These are phyloP conservation scores for Anethum foeniculum DNA, from an alignment of 140 eudicot genomes.

Conservation along the genomic window DNA sequence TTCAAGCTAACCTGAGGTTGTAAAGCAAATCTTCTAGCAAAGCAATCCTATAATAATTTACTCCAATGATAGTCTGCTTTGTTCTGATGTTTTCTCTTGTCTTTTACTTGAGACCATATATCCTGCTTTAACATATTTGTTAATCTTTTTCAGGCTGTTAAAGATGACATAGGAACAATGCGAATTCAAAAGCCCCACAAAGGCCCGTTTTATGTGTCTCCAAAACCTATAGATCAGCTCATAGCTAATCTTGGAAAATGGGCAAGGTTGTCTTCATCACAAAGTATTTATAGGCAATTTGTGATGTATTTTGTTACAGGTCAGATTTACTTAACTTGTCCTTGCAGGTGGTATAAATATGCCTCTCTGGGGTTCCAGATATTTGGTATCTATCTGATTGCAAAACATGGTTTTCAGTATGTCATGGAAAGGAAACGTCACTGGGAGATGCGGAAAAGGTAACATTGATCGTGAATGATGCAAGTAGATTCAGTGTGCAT, in stretches of 20 bases:
- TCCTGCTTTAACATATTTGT: not conserved
- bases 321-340: slow-evolving; percentile 1
- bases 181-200: slow-evolving; percentile 86
- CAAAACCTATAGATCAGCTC: slow-evolving; percentile 80
- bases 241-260: slow-evolving; percentile 91
- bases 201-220: slow-evolving; percentile 98
- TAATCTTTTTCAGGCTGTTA: slow-evolving; percentile 60
- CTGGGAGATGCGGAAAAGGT: slow-evolving; percentile 89
- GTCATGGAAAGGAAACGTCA: slow-evolving; percentile 85
- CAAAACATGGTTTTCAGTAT: slow-evolving; percentile 60
- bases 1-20: not conserved
- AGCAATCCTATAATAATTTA: not conserved
- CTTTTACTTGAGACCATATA: slow-evolving; percentile 6
- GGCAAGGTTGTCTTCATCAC: slow-evolving; percentile 56
- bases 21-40: not conserved
- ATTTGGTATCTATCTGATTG: slow-evolving; percentile 69
- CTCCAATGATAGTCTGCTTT: not conserved
- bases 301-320: not conserved
- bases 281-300: not conserved
- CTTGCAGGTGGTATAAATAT: slow-evolving; percentile 79
- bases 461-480: not conserved
- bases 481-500: not conserved
- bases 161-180: slow-evolving; percentile 87
- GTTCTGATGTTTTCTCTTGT: not conserved
- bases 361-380: slow-evolving; percentile 73